Evolutionary conservation across 495 filamentous ascomycete genomes (phyloP).

Genomic region (Penicillium ochrochloron): DNA sequence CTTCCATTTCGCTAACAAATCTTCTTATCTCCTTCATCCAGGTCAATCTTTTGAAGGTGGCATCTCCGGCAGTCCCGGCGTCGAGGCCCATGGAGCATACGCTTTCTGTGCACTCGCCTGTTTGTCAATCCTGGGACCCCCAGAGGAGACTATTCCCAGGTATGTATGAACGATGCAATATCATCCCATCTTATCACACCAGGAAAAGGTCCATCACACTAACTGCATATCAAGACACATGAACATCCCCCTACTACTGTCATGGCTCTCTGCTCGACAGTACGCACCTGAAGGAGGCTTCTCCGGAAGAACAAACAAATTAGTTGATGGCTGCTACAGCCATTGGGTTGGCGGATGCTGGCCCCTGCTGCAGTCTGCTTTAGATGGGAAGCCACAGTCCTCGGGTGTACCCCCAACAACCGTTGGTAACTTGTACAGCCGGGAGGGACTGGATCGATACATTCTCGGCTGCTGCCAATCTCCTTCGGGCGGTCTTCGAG

Average conservation of each 20-base stretch:
- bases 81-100: conserved; percentile 94
- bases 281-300: conserved; percentile 91
- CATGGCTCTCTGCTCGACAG: conserved; percentile 88
- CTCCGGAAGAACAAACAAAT: conserved; percentile 93
- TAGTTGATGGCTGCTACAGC: conserved; percentile 97
- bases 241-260: conserved; percentile 73
- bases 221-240: conserved; percentile 61
- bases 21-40: conserved; percentile 46
- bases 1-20: conserved; percentile 1
- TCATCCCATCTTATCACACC: neutral
- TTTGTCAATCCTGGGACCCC: conserved; percentile 79
- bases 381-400: conserved; percentile 53
- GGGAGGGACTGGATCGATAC: conserved; percentile 84
- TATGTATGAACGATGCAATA: conserved; percentile 38
- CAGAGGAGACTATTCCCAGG: conserved; percentile 69
- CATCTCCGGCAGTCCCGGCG: conserved; percentile 77
- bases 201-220: conserved; percentile 17
- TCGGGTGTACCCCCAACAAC: conserved; percentile 26
- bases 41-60: conserved; percentile 95
- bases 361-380: conserved; percentile 82
- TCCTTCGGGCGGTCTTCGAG: conserved; percentile 78
- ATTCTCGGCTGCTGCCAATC: conserved; percentile 88
- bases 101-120: conserved; percentile 92
- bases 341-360: conserved; percentile 97
- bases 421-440: conserved; percentile 68